Conservation (phyloP, 176 grass and related monocot genomes). For the Stipa capillata region DNA sequence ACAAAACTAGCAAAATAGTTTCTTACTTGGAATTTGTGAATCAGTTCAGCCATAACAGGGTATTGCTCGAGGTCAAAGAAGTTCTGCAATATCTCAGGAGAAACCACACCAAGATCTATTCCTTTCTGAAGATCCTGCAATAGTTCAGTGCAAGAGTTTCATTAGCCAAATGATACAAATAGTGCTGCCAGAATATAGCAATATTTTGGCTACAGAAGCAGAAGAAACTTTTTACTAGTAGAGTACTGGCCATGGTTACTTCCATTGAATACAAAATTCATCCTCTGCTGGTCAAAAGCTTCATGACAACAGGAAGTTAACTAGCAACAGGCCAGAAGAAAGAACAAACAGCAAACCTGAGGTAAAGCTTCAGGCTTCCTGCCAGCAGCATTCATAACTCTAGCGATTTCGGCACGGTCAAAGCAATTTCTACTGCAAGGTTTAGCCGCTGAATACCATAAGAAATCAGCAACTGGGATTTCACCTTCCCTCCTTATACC, state of each 20-base stretch:
- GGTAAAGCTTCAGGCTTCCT: conserved; percentile 78
- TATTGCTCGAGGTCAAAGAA: conserved; percentile 97
- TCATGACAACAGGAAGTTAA: not conserved
- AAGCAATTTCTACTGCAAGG: conserved; percentile 96
- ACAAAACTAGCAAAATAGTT: not conserved
- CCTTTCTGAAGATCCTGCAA: conserved; percentile 85
- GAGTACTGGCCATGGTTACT: not conserved
- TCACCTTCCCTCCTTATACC: conserved; percentile 89
- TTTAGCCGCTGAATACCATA: conserved; percentile 95
- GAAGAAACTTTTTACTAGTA: not conserved
- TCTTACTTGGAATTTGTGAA: conserved; percentile 88
- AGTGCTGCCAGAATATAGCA: not conserved
- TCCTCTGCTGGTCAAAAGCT: not conserved
- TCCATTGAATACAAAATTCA: not conserved
- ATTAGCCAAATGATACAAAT: not conserved
- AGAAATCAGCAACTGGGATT: conserved; percentile 82
- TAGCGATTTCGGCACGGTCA: conserved; percentile 92
- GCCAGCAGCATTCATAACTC: conserved; percentile 97
- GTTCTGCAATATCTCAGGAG: conserved; percentile 95
- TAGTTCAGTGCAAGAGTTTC: conserved; percentile 2
- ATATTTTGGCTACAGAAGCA: not conserved
- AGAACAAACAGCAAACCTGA: conserved; percentile 43
- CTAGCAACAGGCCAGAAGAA: not conserved
- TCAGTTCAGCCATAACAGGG: conserved; percentile 70
- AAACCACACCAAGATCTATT: conserved; percentile 96